phyloP scores from a whole-genome alignment of 495 filamentous ascomycete genomes.

The Aspergillus homomorphus region DNA sequence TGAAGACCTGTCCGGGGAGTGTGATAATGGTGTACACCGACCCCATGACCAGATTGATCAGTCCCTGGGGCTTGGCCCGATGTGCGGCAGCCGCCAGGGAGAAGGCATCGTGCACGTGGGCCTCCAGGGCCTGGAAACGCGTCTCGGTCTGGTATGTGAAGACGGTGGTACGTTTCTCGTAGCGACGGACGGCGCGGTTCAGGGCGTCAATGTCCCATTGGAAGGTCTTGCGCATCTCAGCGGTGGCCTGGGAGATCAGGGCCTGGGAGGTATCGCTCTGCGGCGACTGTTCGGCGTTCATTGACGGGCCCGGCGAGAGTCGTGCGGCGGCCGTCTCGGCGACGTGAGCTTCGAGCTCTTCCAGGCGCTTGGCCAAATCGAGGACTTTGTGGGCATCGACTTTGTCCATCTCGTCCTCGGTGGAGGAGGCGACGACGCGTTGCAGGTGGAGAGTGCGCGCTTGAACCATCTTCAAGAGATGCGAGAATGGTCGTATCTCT shows the following conservation, averaged over 20 bases:
- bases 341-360: conserved; percentile 65
- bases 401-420: conserved; percentile 37
- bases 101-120: conserved; percentile 70
- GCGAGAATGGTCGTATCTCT: conserved; percentile 76
- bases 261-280: conserved; percentile 28
- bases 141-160: conserved; percentile 71
- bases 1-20: conserved; percentile 26
- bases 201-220: conserved; percentile 86
- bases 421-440: conserved; percentile 56
- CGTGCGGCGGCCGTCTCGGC: conserved; percentile 36
- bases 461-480: conserved; percentile 76
- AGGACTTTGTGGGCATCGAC: conserved; percentile 44
- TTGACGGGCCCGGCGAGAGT: conserved; percentile 10
- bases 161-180: conserved; percentile 82
- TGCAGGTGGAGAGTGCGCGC: conserved; percentile 81
- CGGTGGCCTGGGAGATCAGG: conserved; percentile 47
- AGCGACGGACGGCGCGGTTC: conserved; percentile 85
- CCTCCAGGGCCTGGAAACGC: conserved; percentile 66
- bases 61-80: conserved; percentile 31
- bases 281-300: conserved; percentile 7
- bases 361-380: conserved; percentile 61
- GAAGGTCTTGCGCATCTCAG: conserved; percentile 60
- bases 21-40: conserved; percentile 31
- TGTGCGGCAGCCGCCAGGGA: conserved; percentile 74
- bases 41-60: conserved; percentile 24